Percentiles rank a stretch among this genome's conserved stretches.
Evolutionary conservation across 2,329 filamentous ascomycete genomes (phyloP).

Genomic region (Ophiostoma himal-ulmi): DNA sequence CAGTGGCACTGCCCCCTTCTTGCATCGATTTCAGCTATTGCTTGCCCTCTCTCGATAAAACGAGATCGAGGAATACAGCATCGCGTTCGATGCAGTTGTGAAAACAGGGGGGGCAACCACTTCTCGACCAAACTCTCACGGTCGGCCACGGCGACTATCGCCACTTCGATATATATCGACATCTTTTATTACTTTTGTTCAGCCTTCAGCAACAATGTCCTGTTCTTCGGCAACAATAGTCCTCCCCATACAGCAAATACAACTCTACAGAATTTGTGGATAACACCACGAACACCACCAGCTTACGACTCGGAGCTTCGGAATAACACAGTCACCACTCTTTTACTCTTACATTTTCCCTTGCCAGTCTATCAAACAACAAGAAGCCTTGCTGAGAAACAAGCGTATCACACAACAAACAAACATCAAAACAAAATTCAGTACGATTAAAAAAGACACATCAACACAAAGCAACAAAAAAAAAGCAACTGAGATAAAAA

Average conservation of each 20-base stretch:
- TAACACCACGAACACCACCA: constrained; percentile 7
- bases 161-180: neutral
- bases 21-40: neutral
- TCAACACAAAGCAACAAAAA: neutral
- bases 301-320: constrained; percentile 13
- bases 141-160: neutral
- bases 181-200: neutral
- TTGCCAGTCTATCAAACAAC: neutral
- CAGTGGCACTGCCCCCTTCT: constrained; percentile 10
- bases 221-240: constrained; percentile 4
- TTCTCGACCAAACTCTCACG: neutral
- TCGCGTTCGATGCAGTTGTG: neutral
- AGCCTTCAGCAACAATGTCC: neutral
- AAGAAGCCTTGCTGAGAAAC: constrained; percentile 11
- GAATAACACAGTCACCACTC: constrained; percentile 11
- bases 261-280: neutral
- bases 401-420: neutral
- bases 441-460: constrained; percentile 9
- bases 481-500: neutral
- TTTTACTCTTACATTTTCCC: neutral
- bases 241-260: neutral
- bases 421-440: neutral
- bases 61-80: neutral
- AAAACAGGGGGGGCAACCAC: constrained; percentile 10
- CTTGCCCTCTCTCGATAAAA: constrained; percentile 8